phyloP scores from a whole-genome alignment of 83 land plant genomes.

The Larix sibirica region DNA sequence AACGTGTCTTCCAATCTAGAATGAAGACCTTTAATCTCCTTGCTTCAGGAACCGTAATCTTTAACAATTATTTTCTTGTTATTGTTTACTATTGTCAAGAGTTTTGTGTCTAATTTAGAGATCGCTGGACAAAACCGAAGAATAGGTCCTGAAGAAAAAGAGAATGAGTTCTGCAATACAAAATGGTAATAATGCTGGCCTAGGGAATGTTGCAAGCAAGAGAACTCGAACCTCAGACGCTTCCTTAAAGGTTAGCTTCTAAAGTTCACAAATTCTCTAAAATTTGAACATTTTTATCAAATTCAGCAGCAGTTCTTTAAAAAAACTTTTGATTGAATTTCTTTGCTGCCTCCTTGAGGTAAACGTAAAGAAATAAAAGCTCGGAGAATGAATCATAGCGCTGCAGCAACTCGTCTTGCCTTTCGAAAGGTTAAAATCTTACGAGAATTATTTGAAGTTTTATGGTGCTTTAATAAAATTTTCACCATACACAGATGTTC shows the following conservation, averaged over 20 bases:
- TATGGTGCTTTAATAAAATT: not conserved
- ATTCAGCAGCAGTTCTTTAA: not conserved
- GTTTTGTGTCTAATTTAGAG: not conserved
- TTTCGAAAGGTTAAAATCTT: constrained; percentile 35
- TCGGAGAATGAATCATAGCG: constrained; percentile 35
- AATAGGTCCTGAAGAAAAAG: not conserved
- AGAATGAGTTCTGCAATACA: not conserved
- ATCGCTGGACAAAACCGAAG: not conserved
- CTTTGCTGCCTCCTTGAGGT: not conserved
- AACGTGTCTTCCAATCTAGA: too few relatives aligned
- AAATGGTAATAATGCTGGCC: not conserved
- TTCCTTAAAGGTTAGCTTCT: not conserved
- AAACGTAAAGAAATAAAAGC: constrained; percentile 43
- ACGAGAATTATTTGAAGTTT: not conserved
- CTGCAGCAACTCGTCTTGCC: constrained; percentile 56
- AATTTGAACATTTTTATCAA: not conserved
- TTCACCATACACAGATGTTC: not conserved
- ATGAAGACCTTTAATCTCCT: too few relatives aligned
- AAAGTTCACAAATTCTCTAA: not conserved
- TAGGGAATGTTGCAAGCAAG: not conserved
- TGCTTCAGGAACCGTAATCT: too few relatives aligned
- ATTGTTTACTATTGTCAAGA: not conserved
- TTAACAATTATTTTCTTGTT: too few relatives aligned
- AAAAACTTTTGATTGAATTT: not conserved
- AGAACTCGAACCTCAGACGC: constrained; percentile 7